Base-by-base conservation (phyloP, 108 stramenopile species). In the Nannochloropsis salina region DNA sequence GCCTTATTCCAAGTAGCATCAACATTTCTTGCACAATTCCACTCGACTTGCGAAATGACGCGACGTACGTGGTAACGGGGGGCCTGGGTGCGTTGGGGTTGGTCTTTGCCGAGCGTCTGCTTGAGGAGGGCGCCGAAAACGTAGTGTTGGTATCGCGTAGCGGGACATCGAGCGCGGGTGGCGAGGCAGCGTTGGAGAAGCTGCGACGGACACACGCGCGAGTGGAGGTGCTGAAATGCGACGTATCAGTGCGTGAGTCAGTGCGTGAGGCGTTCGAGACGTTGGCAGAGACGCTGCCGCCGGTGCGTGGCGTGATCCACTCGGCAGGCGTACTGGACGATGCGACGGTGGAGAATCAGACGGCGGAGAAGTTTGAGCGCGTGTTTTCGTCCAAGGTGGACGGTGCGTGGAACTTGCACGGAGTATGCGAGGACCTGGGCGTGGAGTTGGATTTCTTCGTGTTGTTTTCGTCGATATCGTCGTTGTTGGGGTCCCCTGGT, bases 291-390 rank as follows among this genome's bases (percentile, higher is more conserved):
- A 51, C 12, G 40, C 41, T 87, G 45, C 86, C 86, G 22, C 86
- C 86, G 74, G 80, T 87, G 10, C 86, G 86, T 6, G 86, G 86
- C 44, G 45, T 87, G 43, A 44, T 87, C 18, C 86, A 87, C 83
- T 82, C 86, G 12, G 86, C 86, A 9, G 86, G 80, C 81, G 86
- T 43, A n/a, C 15, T 45, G 43, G 44, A 44, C 31, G 9, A 8
- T 45, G 82, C 20, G 20, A 21, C 41, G 82, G 42, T 11, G 47
- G 44, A 44, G 51, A 82, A n/a, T 47, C 82, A n/a, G 51, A 42
- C 41, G 42, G 20, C 15, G 41, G 43, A 22, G 3, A 20, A 42
- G 42, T 41, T 83, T 22, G 86, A 61, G 2, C 47, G 21, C 20
- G 15, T 21, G 18, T 83, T 61, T 31, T 21, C 83, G 31, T 20